These are phyloP conservation scores for Neopestalotiopsis rosae DNA, from an alignment of 2,329 filamentous ascomycete species.

Conservation along the genomic window DNA sequence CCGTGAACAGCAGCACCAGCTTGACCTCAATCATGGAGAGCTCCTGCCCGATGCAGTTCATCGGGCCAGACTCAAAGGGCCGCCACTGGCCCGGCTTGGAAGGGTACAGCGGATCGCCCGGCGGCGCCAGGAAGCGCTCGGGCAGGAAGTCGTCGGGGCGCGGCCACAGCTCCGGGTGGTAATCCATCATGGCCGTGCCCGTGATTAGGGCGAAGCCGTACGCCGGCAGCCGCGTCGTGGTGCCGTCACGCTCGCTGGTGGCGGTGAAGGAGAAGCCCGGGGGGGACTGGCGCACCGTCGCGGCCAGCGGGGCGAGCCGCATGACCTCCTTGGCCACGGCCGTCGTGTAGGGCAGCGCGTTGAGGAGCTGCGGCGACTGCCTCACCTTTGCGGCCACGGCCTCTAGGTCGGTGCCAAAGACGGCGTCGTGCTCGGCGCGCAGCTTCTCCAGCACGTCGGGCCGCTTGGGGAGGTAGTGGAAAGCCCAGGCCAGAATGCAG, in stretches of 20 bases:
- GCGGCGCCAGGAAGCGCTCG: conserved; percentile 44
- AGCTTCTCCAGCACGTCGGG: conserved; percentile 5
- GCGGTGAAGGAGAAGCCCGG: conserved; percentile 43
- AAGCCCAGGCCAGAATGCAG: conserved; percentile 27
- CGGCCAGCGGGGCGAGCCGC: conserved; percentile 54
- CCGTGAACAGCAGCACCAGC: conserved; percentile 30
- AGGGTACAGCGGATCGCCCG: conserved; percentile 30
- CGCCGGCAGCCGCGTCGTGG: conserved; percentile 36
- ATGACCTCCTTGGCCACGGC: conserved; percentile 59
- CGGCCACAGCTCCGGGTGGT: conserved; percentile 42
- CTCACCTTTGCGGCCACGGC: conserved; percentile 42
- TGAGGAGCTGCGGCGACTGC: conserved; percentile 48
- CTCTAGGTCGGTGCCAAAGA: conserved; percentile 49
- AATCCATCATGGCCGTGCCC: conserved; percentile 33
- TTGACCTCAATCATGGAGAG: conserved; percentile 41
- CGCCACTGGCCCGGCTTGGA: conserved; percentile 33
- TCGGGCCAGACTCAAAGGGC: conserved; percentile 44
- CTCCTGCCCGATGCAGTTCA: conserved; percentile 42
- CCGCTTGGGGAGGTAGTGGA: conserved; percentile 22
- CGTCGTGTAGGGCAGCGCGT: conserved; percentile 53
- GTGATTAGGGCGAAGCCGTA: conserved; percentile 34
- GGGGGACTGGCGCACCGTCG: conserved; percentile 40
- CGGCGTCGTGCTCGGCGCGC: conserved; percentile 20
- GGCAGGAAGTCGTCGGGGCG: conserved; percentile 45
- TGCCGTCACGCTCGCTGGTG: conserved; percentile 35